Evolutionary conservation across 2,329 filamentous ascomycete species (phyloP).

Genomic region (Triangularia setosa): DNA sequence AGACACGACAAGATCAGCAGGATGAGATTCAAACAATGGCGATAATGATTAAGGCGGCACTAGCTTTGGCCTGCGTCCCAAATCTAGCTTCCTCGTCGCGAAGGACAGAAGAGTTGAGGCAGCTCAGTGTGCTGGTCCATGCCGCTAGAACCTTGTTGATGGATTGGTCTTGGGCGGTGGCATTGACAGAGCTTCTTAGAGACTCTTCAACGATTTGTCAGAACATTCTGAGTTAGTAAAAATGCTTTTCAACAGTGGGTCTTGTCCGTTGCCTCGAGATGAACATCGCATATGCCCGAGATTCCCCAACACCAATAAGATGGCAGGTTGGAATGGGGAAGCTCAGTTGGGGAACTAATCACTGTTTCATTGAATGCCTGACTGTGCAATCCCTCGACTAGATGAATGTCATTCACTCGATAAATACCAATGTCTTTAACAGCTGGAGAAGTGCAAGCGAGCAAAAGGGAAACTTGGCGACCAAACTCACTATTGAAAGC

Average conservation of each 20-base stretch:
- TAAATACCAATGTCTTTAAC: neutral
- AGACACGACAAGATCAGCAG: neutral
- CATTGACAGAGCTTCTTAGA: neutral
- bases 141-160: neutral
- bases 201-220: conserved; percentile 11
- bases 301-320: conserved; percentile 8
- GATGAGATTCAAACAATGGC: conserved; percentile 1
- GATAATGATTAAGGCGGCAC: conserved; percentile 10
- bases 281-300: conserved; percentile 14
- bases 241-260: conserved; percentile 6
- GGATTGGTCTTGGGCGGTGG: neutral
- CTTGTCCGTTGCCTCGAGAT: neutral
- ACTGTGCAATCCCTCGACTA: conserved; percentile 1
- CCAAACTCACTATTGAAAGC: conserved; percentile 4
- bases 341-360: neutral
- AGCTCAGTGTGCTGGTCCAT: conserved; percentile 14
- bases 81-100: conserved; percentile 4
- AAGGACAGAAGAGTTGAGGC: neutral
- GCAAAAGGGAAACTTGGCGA: conserved; percentile 2
- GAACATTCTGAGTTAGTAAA: conserved; percentile 8
- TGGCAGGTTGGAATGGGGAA: conserved; percentile 8
- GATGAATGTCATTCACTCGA: conserved; percentile 6
- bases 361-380: neutral
- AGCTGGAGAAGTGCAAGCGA: conserved; percentile 2
- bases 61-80: conserved; percentile 5